Percentiles rank a stretch among this genome's conserved stretches.
These are phyloP conservation scores for Phallus indusiatus DNA, from an alignment of 768 basidiomycete genomes.

Conservation along the genomic window DNA sequence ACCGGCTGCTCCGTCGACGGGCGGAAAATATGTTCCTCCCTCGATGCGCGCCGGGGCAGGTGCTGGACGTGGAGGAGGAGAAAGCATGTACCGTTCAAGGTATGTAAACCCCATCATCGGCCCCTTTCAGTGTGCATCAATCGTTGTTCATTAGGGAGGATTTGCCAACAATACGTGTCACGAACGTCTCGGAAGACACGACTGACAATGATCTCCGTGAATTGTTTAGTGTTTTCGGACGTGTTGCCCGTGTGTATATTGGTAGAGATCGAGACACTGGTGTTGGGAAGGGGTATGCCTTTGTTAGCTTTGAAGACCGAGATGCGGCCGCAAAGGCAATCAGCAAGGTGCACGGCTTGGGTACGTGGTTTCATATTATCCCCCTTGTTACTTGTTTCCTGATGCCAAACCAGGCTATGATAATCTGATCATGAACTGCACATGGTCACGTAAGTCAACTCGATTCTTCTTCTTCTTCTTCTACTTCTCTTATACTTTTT, in stretches of 20 bases:
- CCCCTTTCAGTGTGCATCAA: slow-evolving; percentile 32
- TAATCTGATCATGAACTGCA: slow-evolving; percentile 69
- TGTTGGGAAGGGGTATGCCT: slow-evolving; percentile 92
- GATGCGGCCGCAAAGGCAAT: slow-evolving; percentile 77
- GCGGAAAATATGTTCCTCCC: slow-evolving; percentile 91
- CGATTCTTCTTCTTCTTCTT: not conserved
- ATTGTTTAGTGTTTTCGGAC: slow-evolving; percentile 78
- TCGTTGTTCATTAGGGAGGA: slow-evolving; percentile 53
- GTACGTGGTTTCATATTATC: slow-evolving; percentile 21
- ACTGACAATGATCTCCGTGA: slow-evolving; percentile 91
- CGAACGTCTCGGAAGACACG: slow-evolving; percentile 93
- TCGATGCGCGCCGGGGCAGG: slow-evolving; percentile 66
- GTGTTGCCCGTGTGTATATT: slow-evolving; percentile 84
- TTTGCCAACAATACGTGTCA: slow-evolving; percentile 91
- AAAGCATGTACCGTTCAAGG: slow-evolving; percentile 48
- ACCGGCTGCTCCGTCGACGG: slow-evolving; percentile 27
- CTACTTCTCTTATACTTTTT: not conserved
- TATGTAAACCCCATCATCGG: slow-evolving; percentile 16
- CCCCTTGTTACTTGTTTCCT: not conserved
- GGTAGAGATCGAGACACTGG: slow-evolving; percentile 93
- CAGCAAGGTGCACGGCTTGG: slow-evolving; percentile 84
- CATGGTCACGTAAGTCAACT: slow-evolving; percentile 52
- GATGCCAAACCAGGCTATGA: slow-evolving; percentile 41
- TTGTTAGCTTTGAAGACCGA: slow-evolving; percentile 88
- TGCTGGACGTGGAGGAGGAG: slow-evolving; percentile 57